Evolutionary conservation across 2,329 filamentous ascomycete genomes (phyloP).

Genomic region (Ambrosiella beaveri): DNA sequence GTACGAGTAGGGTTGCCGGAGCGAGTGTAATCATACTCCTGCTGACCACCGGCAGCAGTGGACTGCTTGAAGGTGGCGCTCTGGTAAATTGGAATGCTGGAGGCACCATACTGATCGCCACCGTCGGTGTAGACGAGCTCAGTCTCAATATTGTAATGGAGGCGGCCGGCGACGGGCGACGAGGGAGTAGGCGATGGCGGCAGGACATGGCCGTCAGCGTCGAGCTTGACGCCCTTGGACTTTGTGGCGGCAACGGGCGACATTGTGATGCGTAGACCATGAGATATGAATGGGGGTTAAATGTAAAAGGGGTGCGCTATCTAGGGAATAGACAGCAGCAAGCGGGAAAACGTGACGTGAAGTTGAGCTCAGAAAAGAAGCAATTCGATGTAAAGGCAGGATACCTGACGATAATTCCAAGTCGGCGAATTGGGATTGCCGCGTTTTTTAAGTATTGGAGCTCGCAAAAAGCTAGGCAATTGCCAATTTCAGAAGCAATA

Average conservation of each 20-base stretch:
- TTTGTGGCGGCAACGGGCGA: conserved; percentile 19
- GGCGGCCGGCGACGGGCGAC: conserved; percentile 64
- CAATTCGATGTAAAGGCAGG: neutral
- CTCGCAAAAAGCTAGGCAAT: neutral
- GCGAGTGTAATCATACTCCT: conserved; percentile 95
- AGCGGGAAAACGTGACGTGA: neutral
- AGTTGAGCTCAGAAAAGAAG: neutral
- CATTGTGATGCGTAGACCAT: neutral
- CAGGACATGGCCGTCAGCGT: conserved; percentile 71
- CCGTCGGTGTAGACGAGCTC: conserved; percentile 93
- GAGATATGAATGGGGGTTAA: neutral
- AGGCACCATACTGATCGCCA: conserved; percentile 92
- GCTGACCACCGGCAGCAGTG: conserved; percentile 56
- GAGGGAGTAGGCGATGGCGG: conserved; percentile 88
- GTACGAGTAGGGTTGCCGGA: conserved; percentile 94
- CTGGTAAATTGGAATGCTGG: conserved; percentile 94
- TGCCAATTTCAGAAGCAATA: neutral
- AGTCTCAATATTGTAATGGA: conserved; percentile 81
- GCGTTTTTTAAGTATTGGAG: neutral
- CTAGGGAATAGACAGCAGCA: neutral
- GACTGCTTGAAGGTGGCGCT: conserved; percentile 96
- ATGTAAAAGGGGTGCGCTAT: neutral
- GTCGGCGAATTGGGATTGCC: neutral
- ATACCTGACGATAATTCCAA: neutral
- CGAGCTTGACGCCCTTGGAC: conserved; percentile 31